These are phyloP conservation scores for Hymenoscyphus fructigenus DNA, from an alignment of 2,329 filamentous ascomycete species.

Conservation along the genomic window DNA sequence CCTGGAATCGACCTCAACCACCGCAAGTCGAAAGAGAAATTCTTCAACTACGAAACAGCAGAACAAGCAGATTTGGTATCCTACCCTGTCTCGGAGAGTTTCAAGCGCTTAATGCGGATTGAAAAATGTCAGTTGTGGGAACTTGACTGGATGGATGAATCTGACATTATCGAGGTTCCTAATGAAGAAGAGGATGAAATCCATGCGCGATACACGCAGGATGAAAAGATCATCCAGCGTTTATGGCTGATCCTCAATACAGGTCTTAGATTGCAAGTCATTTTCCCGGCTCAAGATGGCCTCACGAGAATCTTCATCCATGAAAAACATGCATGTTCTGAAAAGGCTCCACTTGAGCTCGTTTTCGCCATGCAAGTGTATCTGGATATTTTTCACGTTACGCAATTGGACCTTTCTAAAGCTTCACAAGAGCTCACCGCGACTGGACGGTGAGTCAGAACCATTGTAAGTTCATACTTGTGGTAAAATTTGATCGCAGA, in stretches of 20 bases:
- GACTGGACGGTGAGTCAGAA: not conserved
- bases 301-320: not conserved
- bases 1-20: not conserved
- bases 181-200: too few species aligned
- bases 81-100: too few species aligned
- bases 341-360: not conserved
- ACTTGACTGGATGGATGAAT: too few species aligned
- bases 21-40: not conserved
- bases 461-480: not conserved
- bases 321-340: not conserved
- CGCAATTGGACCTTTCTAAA: not conserved
- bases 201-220: too few species aligned
- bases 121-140: too few species aligned
- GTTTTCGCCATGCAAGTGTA: not conserved
- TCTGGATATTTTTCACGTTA: not conserved
- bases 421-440: not conserved
- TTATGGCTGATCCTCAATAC: not conserved
- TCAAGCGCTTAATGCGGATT: too few species aligned
- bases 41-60: not conserved
- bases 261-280: not conserved
- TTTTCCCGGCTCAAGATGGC: not conserved
- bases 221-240: not conserved
- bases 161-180: too few species aligned
- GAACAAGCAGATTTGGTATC: not conserved
- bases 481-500: not conserved